These are phyloP conservation scores for Amauroascus verrucosus DNA, from an alignment of 2,329 filamentous ascomycete species.

Conservation along the genomic window DNA sequence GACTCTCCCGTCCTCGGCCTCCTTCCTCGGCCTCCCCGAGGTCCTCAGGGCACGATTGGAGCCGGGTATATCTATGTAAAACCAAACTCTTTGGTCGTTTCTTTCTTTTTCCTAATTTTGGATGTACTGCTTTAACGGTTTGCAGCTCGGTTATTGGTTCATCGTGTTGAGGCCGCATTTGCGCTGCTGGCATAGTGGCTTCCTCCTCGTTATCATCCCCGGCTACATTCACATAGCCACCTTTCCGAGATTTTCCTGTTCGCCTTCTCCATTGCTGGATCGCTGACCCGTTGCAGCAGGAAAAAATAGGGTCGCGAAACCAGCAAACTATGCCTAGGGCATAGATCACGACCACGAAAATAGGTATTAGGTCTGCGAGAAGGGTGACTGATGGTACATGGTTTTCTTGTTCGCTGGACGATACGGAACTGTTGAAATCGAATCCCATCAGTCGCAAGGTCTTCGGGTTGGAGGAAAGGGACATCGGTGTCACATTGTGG, in stretches of 20 bases:
- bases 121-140: neutral
- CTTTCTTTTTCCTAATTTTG: neutral
- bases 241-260: constrained; percentile 18
- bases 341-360: constrained; percentile 14
- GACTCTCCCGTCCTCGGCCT: neutral
- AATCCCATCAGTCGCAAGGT: neutral
- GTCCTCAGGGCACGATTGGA: neutral
- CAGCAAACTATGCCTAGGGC: constrained; percentile 15
- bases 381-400: constrained; percentile 4
- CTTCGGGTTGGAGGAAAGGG: neutral
- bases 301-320: neutral
- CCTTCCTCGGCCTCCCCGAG: neutral
- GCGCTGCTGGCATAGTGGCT: neutral
- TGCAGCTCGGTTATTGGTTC: neutral
- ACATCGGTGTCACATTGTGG: constrained; percentile 3
- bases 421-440: neutral
- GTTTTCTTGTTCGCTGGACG: neutral
- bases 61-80: neutral
- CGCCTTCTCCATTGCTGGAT: constrained; percentile 16
- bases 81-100: constrained; percentile 1
- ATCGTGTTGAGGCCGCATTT: neutral
- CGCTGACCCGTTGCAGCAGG: constrained; percentile 12
- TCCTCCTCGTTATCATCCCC: constrained; percentile 14
- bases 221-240: constrained; percentile 15
- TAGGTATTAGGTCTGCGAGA: constrained; percentile 14